Conservation (phyloP, 169 alveolate species). For the Eimeria necatrix region DNA sequence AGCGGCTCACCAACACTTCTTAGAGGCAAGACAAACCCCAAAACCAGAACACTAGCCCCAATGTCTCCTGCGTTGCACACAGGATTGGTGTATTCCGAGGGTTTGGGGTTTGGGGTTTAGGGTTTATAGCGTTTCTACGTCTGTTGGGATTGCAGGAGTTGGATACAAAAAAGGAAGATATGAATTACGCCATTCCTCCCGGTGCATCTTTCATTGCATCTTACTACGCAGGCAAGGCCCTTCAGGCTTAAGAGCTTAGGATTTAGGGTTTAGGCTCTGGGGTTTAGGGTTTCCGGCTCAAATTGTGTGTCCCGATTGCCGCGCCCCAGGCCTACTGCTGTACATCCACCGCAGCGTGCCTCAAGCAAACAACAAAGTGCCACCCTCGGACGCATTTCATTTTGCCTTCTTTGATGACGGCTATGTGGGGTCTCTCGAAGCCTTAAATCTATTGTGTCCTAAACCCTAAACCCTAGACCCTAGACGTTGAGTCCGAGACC, state of each 20-base stretch:
- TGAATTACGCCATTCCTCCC: slow-evolving; percentile 10
- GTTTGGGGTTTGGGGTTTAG: slow-evolving; percentile 29
- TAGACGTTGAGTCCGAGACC: not conserved
- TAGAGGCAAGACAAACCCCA: slow-evolving; percentile 51
- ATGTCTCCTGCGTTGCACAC: not conserved
- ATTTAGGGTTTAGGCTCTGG: slow-evolving; percentile 26
- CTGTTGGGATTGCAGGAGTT: not conserved
- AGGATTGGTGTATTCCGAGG: not conserved
- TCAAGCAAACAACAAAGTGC: too few relatives aligned
- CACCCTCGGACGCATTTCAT: not conserved
- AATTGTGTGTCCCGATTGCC: not conserved
- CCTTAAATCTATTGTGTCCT: not conserved
- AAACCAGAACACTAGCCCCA: not conserved
- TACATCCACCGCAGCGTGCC: slow-evolving; percentile 23
- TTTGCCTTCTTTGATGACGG: slow-evolving; percentile 27
- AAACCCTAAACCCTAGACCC: slow-evolving; percentile 1
- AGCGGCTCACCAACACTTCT: slow-evolving; percentile 17
- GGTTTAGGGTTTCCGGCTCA: slow-evolving; percentile 35
- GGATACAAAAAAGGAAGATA: slow-evolving; percentile 1
- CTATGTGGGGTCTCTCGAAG: not conserved
- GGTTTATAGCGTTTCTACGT: not conserved
- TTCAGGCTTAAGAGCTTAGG: not conserved
- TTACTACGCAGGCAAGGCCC: slow-evolving; percentile 1
- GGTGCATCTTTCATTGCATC: slow-evolving; percentile 1
- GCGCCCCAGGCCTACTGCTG: slow-evolving; percentile 20